Conservation (phyloP, 2,329 filamentous ascomycete genomes). For the Raffaelea deltoideospora region DNA sequence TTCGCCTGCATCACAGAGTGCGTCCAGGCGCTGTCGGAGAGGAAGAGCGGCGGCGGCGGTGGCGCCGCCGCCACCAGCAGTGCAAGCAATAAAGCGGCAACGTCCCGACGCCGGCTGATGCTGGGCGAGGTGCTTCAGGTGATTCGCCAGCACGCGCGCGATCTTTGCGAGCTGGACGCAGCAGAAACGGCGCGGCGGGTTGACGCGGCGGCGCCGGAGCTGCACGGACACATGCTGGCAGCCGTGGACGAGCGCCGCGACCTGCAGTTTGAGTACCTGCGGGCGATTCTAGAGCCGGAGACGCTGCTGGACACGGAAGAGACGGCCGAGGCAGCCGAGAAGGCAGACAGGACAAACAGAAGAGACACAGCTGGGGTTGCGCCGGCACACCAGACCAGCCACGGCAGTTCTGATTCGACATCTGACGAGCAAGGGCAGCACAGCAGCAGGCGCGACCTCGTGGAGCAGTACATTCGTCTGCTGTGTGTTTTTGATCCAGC, state of each 20-base stretch:
- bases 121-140: slow-evolving; percentile 53
- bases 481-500: slow-evolving; percentile 76
- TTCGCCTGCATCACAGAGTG: slow-evolving; percentile 71
- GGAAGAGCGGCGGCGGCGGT: background rate
- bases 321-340: background rate
- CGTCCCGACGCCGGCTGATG: slow-evolving; percentile 53
- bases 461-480: slow-evolving; percentile 75
- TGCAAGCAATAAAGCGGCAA: too few species aligned
- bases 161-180: slow-evolving; percentile 54
- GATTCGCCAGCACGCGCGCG: slow-evolving; percentile 47
- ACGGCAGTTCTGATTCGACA: background rate
- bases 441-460: slow-evolving; percentile 44
- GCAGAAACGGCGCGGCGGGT: slow-evolving; percentile 50
- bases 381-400: background rate
- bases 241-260: slow-evolving; percentile 45
- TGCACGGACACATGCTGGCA: slow-evolving; percentile 52
- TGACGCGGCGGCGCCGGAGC: slow-evolving; percentile 40
- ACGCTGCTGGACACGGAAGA: too few species aligned
- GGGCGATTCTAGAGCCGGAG: slow-evolving; percentile 53
- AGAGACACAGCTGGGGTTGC: too few species aligned
- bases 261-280: slow-evolving; percentile 61
- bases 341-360: background rate
- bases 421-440: slow-evolving; percentile 4
- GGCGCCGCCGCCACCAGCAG: too few species aligned
- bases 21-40: slow-evolving; percentile 29